Evolutionary conservation across 2,329 filamentous ascomycete species (phyloP), one percentile per base, ranked within the genome.

Genomic region (Diaporthe ilicicola): DNA sequence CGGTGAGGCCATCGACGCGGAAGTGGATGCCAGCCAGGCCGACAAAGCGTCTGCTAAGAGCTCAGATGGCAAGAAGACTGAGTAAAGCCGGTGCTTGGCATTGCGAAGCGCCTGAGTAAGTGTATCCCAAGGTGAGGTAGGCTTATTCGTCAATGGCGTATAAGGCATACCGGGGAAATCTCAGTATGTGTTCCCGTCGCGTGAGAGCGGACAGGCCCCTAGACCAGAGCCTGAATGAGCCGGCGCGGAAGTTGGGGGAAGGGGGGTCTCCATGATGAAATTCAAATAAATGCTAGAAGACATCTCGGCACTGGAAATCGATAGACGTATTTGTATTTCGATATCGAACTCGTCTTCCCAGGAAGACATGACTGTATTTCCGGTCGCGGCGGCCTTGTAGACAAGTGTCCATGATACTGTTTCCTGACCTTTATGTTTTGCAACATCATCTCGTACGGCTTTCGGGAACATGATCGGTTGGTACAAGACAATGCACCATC

Each of bases 1-100:
- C 8, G 79, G 78, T 71, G 89, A 90, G 77, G 88, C 89, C 70
- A 79, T 85, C 3, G 86, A 86, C 62, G 87, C 88, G 1, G 87
- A 90, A 80, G 79, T 82, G 65, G 89, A 91, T 73, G 78, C 77
- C 77, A 24, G 82, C 83, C 76, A 82, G 79, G 82, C 86, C 71
- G 81, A 82, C 27, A 48, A 66, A 19, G 46, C 69, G 7, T 53
- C 69, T 19, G 65, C 46, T 27, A 76, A 80, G 74, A 68, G 70
- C 64, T 76, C 80, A 9, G 82, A 86, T 75, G 83, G 83, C 3
- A 82, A 82, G 42, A 81, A 85, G 74, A 79, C 81, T 19, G 76
- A 73, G 34, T 71, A 68, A 51, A 65, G 19, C n/a, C 22, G 32
- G n/a, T 22, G 46, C 22, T 27, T 19, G 46, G 42, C 42, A 12